These are phyloP conservation scores for Tylopilus sp. DNA, from an alignment of 1,284 basidiomycete species.

Conservation along the genomic window DNA sequence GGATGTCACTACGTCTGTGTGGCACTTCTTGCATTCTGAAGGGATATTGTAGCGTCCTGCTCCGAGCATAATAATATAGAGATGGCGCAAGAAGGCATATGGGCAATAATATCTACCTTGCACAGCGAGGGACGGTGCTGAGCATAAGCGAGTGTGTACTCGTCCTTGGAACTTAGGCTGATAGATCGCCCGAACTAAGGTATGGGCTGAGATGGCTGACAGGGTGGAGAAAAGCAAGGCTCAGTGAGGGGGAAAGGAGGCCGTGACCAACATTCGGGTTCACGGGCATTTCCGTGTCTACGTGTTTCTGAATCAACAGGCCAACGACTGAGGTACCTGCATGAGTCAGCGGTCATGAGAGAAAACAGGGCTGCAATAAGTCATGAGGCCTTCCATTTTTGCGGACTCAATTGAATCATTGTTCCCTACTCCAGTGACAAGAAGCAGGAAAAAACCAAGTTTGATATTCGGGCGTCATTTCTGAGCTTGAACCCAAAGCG, in stretches of 20 bases:
- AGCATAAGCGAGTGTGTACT: not conserved
- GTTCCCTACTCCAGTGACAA: not conserved
- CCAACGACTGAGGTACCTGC: conserved; percentile 6
- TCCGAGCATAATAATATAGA: not conserved
- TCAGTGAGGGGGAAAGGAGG: conserved; percentile 2
- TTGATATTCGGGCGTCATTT: conserved; percentile 3
- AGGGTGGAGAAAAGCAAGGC: not conserved
- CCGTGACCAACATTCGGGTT: not conserved
- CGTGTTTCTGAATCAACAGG: conserved; percentile 9
- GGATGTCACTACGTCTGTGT: not conserved
- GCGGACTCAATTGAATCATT: conserved; percentile 9
- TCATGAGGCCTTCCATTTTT: not conserved
- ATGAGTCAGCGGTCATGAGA: conserved; percentile 14
- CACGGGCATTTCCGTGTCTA: conserved; percentile 23
- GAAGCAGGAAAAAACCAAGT: not conserved
- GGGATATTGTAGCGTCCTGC: not conserved
- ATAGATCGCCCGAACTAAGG: not conserved
- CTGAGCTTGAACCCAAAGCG: conserved; percentile 15
- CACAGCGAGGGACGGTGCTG: not conserved
- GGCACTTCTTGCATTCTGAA: not conserved
- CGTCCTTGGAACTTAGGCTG: not conserved
- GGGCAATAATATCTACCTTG: conserved; percentile 1
- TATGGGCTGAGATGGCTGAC: not conserved
- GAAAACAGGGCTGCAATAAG: conserved; percentile 1
- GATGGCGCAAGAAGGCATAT: not conserved